These are phyloP conservation scores for Jasminum sambac DNA, from an alignment of 257 asterid species.

Conservation along the genomic window DNA sequence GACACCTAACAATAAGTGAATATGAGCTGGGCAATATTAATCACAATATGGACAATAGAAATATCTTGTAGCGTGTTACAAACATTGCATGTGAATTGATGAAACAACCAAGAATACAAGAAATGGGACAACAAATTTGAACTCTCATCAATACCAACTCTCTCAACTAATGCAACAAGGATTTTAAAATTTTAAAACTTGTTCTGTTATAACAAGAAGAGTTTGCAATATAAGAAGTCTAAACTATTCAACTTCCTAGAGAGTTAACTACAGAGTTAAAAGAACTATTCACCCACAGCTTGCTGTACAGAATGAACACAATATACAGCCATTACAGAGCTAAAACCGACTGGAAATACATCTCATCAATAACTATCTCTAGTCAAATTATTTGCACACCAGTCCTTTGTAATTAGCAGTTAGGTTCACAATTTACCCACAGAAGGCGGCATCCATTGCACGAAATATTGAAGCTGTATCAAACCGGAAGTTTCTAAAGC, in stretches of 20 bases:
- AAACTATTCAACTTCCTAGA: background rate
- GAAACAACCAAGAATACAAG: no score
- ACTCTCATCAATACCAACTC: no score
- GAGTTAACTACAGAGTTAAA: background rate
- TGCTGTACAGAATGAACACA: conserved; percentile 32
- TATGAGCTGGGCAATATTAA: no score
- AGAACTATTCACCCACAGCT: conserved; percentile 18
- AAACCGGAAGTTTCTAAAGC: conserved; percentile 71
- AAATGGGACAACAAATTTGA: no score
- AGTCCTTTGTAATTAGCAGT: conserved; percentile 12
- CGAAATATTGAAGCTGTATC: conserved; percentile 58
- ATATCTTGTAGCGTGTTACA: no score
- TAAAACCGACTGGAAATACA: conserved; percentile 14
- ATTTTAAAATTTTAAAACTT: background rate
- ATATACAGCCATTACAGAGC: conserved; percentile 30
- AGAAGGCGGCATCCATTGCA: conserved; percentile 67
- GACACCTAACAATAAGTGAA: no score
- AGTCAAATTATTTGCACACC: conserved; percentile 28
- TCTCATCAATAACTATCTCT: conserved; percentile 12
- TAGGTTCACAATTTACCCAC: conserved; percentile 30
- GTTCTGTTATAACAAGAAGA: background rate
- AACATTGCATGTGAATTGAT: no score
- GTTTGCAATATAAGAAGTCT: background rate
- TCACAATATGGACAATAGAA: no score
- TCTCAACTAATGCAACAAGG: no score